Percentiles rank a stretch among this genome's conserved stretches.
phyloP scores from a whole-genome alignment of 768 basidiomycete genomes.

The Rossbeevera mucosa region DNA sequence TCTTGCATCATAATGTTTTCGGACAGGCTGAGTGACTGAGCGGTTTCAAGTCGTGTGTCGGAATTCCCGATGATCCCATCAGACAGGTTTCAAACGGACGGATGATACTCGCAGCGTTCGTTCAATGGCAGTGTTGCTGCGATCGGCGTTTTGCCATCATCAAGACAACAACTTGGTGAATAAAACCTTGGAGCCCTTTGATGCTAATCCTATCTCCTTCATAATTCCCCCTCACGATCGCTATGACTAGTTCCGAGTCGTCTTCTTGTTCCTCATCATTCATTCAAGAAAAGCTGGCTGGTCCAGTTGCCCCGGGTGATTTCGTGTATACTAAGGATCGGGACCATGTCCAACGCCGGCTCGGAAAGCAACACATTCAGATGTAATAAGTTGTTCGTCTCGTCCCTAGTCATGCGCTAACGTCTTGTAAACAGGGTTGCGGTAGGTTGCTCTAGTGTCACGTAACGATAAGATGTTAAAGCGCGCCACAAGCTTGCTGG shows the following conservation, averaged over 20 bases:
- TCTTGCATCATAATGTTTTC: not conserved
- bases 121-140: not conserved
- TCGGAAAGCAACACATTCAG: slow-evolving; percentile 20
- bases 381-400: slow-evolving; percentile 7
- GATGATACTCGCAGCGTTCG: no score
- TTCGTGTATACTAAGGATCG: slow-evolving; percentile 16
- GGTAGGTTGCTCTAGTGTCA: slow-evolving; percentile 8
- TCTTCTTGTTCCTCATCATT: not conserved
- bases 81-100: no score
- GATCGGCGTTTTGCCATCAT: not conserved
- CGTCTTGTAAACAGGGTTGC: slow-evolving; percentile 15
- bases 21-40: no score
- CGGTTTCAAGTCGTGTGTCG: not conserved
- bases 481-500: slow-evolving; percentile 22
- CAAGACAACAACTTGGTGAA: not conserved
- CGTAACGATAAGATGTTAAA: not conserved
- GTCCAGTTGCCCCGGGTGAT: not conserved
- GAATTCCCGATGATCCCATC: not conserved
- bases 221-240: not conserved
- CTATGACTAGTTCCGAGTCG: not conserved
- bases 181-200: not conserved
- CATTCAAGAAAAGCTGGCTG: not conserved
- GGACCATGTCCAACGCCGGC: slow-evolving; percentile 17
- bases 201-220: not conserved
- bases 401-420: not conserved